Percentiles rank a stretch among this genome's conserved stretches.
Evolutionary conservation across 1,139 yeast species (phyloP).

Genomic region (Taphrina deformans): DNA sequence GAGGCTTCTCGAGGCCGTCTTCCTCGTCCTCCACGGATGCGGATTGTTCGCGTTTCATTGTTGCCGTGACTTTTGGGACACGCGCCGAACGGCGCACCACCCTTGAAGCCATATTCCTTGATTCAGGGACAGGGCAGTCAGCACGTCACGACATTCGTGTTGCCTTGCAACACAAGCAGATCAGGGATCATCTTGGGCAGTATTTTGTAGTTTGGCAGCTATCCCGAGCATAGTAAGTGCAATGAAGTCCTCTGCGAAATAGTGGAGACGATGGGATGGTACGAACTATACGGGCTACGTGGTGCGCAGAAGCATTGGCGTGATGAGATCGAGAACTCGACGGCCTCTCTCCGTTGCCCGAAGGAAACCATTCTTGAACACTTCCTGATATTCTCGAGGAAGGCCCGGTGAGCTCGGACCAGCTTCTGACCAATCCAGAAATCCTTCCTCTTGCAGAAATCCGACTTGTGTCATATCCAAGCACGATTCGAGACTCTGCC

Average conservation of each 20-base stretch:
- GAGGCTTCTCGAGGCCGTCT: not conserved
- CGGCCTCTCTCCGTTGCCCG: conserved; percentile 20
- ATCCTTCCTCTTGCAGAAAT: conserved; percentile 8
- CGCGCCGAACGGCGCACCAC: not conserved
- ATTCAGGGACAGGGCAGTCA: no score
- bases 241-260: not conserved
- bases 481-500: not conserved
- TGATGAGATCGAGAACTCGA: conserved; percentile 13
- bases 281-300: not conserved
- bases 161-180: no score
- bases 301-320: not conserved
- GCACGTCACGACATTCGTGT: not conserved
- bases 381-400: not conserved
- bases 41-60: conserved; percentile 3
- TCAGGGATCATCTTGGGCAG: no score
- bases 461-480: conserved; percentile 21
- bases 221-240: no score
- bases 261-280: not conserved
- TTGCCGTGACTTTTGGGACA: not conserved
- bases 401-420: not conserved
- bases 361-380: not conserved
- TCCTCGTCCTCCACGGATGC: not conserved
- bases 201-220: no score
- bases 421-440: not conserved
- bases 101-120: not conserved